phyloP scores from a whole-genome alignment of 1,284 basidiomycete species.

The Wallemia mellicola region DNA sequence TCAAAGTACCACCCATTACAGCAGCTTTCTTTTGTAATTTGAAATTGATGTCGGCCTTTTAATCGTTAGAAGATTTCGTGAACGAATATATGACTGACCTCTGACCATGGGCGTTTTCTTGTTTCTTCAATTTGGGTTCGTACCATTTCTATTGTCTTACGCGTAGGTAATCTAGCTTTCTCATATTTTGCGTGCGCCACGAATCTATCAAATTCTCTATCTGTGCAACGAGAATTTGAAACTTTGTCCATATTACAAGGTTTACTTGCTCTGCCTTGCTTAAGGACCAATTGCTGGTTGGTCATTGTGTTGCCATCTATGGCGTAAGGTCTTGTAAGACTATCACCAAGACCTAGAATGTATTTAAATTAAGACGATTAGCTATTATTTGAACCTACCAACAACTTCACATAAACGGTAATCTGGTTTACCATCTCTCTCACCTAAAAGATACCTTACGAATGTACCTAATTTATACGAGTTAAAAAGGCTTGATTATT shows the following conservation, averaged over 20 bases:
- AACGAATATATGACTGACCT: conserved; percentile 22
- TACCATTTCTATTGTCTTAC: conserved; percentile 33
- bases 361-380: conserved; percentile 4
- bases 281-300: conserved; percentile 31
- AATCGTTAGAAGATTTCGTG: background rate
- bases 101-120: conserved; percentile 32
- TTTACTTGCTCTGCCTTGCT: conserved; percentile 31
- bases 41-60: background rate
- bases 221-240: conserved; percentile 27
- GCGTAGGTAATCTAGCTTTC: conserved; percentile 31
- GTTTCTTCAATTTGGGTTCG: conserved; percentile 28
- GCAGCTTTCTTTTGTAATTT: background rate
- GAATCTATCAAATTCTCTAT: conserved; percentile 47
- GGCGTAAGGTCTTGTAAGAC: conserved; percentile 34
- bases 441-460: conserved; percentile 41
- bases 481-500: background rate
- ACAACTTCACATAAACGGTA: conserved; percentile 55
- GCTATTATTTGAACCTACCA: conserved; percentile 21
- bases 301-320: conserved; percentile 31
- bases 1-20: background rate
- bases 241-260: conserved; percentile 44
- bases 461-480: conserved; percentile 32
- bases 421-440: conserved; percentile 26
- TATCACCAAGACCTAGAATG: conserved; percentile 21
- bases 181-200: conserved; percentile 23